Conservation (phyloP, 1,284 basidiomycete genomes). For the Rhodotorula sp. region DNA sequence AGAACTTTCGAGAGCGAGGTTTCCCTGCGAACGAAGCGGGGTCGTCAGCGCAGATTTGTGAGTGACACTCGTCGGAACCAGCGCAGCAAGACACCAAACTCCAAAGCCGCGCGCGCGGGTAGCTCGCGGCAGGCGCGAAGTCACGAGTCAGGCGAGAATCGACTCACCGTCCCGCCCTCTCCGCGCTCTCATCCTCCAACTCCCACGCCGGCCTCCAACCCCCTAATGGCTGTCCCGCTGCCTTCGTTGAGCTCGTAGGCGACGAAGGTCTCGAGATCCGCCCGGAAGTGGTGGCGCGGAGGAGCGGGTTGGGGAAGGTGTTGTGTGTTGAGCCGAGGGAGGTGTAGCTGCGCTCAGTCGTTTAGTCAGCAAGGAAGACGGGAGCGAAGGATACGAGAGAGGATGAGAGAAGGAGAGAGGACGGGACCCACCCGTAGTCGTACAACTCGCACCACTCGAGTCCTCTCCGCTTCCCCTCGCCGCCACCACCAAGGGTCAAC, state of each 20-base stretch:
- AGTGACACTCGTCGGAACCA: no score
- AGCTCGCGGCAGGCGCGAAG: not conserved
- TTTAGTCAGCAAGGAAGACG: not conserved
- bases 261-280: not conserved
- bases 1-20: not conserved
- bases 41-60: no score
- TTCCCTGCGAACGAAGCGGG: not conserved
- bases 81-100: no score
- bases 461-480: conserved; percentile 14
- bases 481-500: conserved; percentile 55
- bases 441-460: conserved; percentile 77
- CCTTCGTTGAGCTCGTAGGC: no score
- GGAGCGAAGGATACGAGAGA: conserved; percentile 1
- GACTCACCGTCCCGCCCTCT: conserved; percentile 58
- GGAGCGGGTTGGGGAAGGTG: conserved; percentile 84
- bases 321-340: conserved; percentile 93
- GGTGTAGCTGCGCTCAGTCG: conserved; percentile 69
- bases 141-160: not conserved
- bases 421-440: conserved; percentile 71
- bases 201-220: conserved; percentile 71
- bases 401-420: not conserved
- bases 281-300: conserved; percentile 51
- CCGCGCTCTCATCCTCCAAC: conserved; percentile 68
- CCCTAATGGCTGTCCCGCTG: conserved; percentile 8
- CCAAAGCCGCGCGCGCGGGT: not conserved